Base-by-base conservation (phyloP, 2,329 filamentous ascomycete genomes). In the Septoria petroselini region DNA sequence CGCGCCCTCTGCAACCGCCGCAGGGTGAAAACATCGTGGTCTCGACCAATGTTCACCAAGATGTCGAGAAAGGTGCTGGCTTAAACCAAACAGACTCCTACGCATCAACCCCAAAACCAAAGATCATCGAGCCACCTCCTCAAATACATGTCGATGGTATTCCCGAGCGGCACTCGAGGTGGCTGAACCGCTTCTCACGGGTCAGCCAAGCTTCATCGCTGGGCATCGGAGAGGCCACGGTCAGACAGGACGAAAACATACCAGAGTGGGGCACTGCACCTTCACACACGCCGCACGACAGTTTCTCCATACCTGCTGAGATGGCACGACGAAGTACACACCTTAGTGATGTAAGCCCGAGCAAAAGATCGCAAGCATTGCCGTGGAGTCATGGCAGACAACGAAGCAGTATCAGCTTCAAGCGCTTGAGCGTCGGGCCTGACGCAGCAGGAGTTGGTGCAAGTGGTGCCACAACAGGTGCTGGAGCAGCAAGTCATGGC, bases 291-390 rank as follows among this genome's bases (percentile, higher is more conserved):
- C 70, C 71, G 5, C 67, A 70, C 45, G 68, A 72, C 41, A 73
- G 71, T 46, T 73, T 73, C 64, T 71, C 68, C 12, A 65, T 71
- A 11, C 65, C 71, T 4, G 68, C 70, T 12, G 68, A 71, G 44
- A 64, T 73, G 30, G 66, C 68, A 7, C 59, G 67, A 29, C 53
- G 61, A 2, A 71, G 71, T 1, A 64, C 65, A 27, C 57, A 58
- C 15, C 57, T 62, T 7, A 46, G 9, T 66, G 64, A 12, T 55
- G 59, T 11, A 37, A 57, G 3, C 23, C 62, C 64, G 37, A 47
- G 61, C 48, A 58, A 66, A 58, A 46, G 65, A 58, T 55, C 62
- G 41, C 52, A 27, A 7, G 35, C 35, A 2, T 30, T 47, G 43
- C 43, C 60, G 48, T 40, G 68, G 7, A 62, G 65, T 17, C 43